Conservation (phyloP, 2,329 filamentous ascomycete species). For the Xylaria sp. region DNA sequence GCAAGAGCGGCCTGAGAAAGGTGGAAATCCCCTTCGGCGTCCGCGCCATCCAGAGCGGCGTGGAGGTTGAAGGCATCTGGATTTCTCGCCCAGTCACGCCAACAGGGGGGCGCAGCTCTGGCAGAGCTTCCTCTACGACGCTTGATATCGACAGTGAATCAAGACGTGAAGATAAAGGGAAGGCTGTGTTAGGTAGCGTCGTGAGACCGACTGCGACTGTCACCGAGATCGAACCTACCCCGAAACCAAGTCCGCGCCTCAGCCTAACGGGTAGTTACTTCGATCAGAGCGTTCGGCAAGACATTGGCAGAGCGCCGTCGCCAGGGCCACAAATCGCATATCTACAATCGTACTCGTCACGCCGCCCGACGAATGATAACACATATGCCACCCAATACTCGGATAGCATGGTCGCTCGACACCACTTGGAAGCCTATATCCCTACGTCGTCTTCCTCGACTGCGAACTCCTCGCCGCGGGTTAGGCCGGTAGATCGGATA, state of each 20-base stretch:
- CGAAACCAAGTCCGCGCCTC: slow-evolving; percentile 44
- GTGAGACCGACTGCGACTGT: slow-evolving; percentile 37
- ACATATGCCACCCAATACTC: slow-evolving; percentile 32
- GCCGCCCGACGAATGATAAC: slow-evolving; percentile 33
- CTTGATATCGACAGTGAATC: slow-evolving; percentile 41
- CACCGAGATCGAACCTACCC: slow-evolving; percentile 43
- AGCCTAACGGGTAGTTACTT: slow-evolving; percentile 42
- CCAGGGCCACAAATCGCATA: slow-evolving; percentile 40
- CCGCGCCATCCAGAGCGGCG: slow-evolving; percentile 82
- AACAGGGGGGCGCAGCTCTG: slow-evolving; percentile 41
- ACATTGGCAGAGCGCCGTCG: slow-evolving; percentile 24
- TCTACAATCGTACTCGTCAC: slow-evolving; percentile 35
- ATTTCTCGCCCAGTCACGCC: slow-evolving; percentile 66
- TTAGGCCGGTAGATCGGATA: slow-evolving; percentile 39
- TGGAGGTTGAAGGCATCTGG: slow-evolving; percentile 89
- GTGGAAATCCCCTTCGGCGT: slow-evolving; percentile 86
- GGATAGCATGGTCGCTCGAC: slow-evolving; percentile 22
- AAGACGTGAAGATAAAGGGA: slow-evolving; percentile 47
- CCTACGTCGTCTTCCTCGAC: slow-evolving; percentile 47
- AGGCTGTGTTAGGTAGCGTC: slow-evolving; percentile 31
- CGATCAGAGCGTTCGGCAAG: slow-evolving; percentile 38
- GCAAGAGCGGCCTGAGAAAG: slow-evolving; percentile 63
- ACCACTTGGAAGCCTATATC: slow-evolving; percentile 45
- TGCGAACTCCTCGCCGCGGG: slow-evolving; percentile 41
- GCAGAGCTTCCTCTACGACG: slow-evolving; percentile 43